Evolutionary conservation across 495 filamentous ascomycete species (phyloP), one percentile per base, ranked within the genome.

Genomic region (Neurospora cerealis): DNA sequence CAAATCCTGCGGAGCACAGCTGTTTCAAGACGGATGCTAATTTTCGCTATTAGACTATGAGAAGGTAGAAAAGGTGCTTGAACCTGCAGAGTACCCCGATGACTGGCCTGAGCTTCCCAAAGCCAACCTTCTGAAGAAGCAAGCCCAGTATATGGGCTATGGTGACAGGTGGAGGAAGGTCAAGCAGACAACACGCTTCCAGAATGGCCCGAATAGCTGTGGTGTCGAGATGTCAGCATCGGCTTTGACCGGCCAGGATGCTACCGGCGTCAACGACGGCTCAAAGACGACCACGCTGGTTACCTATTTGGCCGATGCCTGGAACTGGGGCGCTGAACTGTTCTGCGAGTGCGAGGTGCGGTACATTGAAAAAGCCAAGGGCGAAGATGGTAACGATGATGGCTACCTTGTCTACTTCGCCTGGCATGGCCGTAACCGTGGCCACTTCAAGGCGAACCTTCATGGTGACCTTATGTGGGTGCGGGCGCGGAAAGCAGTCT

Each of bases 291-390:
- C 86, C 17, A 88, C 88, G 3, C 81, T 91, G 5, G 88, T 91
- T 54, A 93, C 88, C 3, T 92, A 91, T 74, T 80, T 92, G 7
- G 83, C 87, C n/a, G 91, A 93, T 79, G 89, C 91, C 32, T 92
- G 90, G 91, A 91, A 92, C 78, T 91, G 89, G 89, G 91, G 89
- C 28, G 89, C 91, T 40, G 89, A 93, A 76, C 88, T 92, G 76
- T 93, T 93, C 76, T 92, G 90, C 76, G 86, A 91, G 75, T 91
- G 89, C 72, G 90, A 92, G 79, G 89, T 92, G 41, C 84, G 88
- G 72, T 89, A 91, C 75, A 83, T 93, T 76, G 86, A 89, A 70
- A 85, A 89, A 73, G 82, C 83, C 69, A 82, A 83, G 13, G 77
- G 83, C 8, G 78, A 83, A 37, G 80, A 82, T 4, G 89, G 90